Evolutionary conservation across 2,329 filamentous ascomycete genomes (phyloP).

Genomic region (Diplodia intermedia): DNA sequence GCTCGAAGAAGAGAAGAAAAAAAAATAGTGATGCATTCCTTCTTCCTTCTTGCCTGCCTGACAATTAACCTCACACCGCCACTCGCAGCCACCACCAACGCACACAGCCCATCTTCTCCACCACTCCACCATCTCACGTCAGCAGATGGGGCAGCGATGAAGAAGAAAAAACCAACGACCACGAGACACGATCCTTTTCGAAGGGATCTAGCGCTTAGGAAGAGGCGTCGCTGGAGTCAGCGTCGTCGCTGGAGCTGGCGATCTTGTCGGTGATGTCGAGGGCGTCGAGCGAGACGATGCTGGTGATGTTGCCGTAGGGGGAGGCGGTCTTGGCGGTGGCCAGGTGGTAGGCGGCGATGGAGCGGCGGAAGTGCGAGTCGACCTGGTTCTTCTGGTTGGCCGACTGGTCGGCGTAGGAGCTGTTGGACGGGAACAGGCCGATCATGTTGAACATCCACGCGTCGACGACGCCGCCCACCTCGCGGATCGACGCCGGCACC

Average conservation of each 20-base stretch:
- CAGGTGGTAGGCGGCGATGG: constrained; percentile 31
- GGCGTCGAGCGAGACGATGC: constrained; percentile 23
- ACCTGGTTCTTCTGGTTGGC: constrained; percentile 34
- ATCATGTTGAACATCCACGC: constrained; percentile 33
- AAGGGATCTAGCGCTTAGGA: too few relatives aligned
- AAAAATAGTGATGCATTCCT: background rate
- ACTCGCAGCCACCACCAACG: constrained; percentile 5
- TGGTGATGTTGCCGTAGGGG: constrained; percentile 30
- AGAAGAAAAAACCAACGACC: background rate
- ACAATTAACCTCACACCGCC: constrained; percentile 4
- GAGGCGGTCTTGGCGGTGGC: constrained; percentile 29
- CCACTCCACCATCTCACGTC: constrained; percentile 4
- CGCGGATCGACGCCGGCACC: constrained; percentile 30
- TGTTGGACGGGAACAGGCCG: constrained; percentile 31
- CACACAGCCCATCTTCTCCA: background rate
- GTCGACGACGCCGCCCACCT: constrained; percentile 32
- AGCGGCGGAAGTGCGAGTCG: constrained; percentile 33
- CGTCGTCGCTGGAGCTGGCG: background rate
- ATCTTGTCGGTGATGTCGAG: background rate
- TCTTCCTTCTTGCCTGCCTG: background rate
- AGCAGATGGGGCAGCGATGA: background rate
- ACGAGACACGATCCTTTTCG: background rate
- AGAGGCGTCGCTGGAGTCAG: background rate
- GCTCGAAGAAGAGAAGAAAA: background rate
- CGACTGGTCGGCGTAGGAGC: constrained; percentile 27